Base-by-base conservation (phyloP, 2,329 filamentous ascomycete species). In the Akanthomyces uredinophilus region DNA sequence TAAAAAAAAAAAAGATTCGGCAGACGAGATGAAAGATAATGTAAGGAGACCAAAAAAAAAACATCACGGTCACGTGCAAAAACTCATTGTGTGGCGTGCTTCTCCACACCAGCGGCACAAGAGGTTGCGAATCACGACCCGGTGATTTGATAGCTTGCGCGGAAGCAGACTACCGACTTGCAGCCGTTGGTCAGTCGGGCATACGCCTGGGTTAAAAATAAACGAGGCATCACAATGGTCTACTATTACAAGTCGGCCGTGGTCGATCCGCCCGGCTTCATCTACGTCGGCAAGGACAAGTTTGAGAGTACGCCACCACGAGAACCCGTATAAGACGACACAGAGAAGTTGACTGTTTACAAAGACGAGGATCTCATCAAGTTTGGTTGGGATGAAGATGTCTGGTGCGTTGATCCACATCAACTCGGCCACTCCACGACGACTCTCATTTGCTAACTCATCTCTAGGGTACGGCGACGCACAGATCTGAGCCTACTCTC, bases 231-330 rank as follows among this genome's bases (percentile, higher is more conserved):
- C 55, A 75, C 71, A 32, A 96, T 99, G 95, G 95, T 99, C 52
- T 96, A 90, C 79, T 98, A 98, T 76, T 98, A 95, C 75, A 95
- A 87, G 1, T 98, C 94, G 29, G 94, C 85, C 65, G 86, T 87
- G 47, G 91, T 96, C 44, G 83, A 87, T 14, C 94, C 95, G 2
- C 74, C 92, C 37, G 94, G 92, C 47, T 93, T 89, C 73, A 87
- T 99, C 71, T 99, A 99, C 74, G 92, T 97, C 64, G 95, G 95
- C 76, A 99, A 98, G 77, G 95, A 99, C 81, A 99, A 99, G 79
- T 93, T 95, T 69, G 95, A 99, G 81, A 99, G 95, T 97, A 82
- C 72, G 88, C 69, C n/a, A 1, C 35, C 37, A 62, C 62, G 37
- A 54, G n/a, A 29, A 6, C 20, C 47, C 8, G 47, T 29, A 32